A percentile compares a stretch with the other conserved stretches of the same genome.
Evolutionary conservation across 1,284 basidiomycete species (phyloP).

Genomic region (Ustilago crameri): DNA sequence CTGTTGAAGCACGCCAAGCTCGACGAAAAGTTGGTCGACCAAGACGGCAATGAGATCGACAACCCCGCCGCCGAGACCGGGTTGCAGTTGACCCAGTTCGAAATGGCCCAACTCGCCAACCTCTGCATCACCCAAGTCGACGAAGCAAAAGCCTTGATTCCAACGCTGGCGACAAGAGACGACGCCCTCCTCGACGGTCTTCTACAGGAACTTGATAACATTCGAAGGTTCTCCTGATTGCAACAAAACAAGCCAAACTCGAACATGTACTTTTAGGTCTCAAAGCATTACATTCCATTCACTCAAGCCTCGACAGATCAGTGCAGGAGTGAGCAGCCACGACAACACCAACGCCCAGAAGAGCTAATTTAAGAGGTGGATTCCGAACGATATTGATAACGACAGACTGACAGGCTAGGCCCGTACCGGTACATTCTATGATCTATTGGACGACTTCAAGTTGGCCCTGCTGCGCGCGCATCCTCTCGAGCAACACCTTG

Average conservation of each 20-base stretch:
- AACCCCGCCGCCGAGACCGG: slow-evolving; percentile 71
- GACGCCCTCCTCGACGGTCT: slow-evolving; percentile 83
- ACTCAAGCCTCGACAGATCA: neutral
- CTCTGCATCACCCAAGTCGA: slow-evolving; percentile 86
- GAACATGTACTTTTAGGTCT: slow-evolving; percentile 32
- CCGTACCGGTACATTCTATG: too few species aligned
- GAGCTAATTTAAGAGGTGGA: too few species aligned
- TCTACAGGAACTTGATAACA: slow-evolving; percentile 85
- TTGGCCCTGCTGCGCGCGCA: neutral
- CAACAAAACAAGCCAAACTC: neutral
- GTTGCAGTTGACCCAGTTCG: slow-evolving; percentile 83
- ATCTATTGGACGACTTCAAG: too few species aligned
- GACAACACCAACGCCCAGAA: too few species aligned
- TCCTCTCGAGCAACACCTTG: slow-evolving; percentile 12
- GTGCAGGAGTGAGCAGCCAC: too few species aligned
- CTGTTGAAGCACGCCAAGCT: slow-evolving; percentile 49
- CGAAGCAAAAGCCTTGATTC: slow-evolving; percentile 89
- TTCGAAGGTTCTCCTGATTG: slow-evolving; percentile 80
- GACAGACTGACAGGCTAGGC: too few species aligned
- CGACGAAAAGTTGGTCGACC: slow-evolving; percentile 42
- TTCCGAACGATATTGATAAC: too few species aligned
- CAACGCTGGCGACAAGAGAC: slow-evolving; percentile 86
- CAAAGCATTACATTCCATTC: neutral
- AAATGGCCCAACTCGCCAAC: slow-evolving; percentile 91
- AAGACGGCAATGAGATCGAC: slow-evolving; percentile 35